Evolutionary conservation across 345 rosid species (phyloP).

Genomic region (Populus pruinosa): DNA sequence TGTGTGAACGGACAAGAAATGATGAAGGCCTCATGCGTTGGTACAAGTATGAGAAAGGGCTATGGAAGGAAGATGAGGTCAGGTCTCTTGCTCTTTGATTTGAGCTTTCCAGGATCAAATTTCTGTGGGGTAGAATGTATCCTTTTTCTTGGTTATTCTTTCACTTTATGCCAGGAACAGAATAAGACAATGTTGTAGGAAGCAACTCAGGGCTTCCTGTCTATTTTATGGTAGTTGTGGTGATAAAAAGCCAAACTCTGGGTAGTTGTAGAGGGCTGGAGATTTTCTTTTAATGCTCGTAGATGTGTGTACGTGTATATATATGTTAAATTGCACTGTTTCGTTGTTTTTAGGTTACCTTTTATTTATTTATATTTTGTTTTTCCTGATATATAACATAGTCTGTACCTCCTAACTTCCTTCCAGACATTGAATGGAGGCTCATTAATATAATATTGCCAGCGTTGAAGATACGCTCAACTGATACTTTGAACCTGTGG

Average conservation of each 20-base stretch:
- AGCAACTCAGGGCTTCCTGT: background rate
- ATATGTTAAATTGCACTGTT: background rate
- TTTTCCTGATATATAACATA: background rate
- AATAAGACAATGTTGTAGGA: background rate
- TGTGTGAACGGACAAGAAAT: conserved; percentile 64
- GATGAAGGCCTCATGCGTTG: conserved; percentile 88
- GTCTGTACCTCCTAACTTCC: background rate
- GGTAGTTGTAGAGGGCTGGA: background rate
- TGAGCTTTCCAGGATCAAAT: conserved; percentile 4
- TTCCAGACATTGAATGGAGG: background rate
- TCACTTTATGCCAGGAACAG: conserved; percentile 4
- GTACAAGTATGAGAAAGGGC: conserved; percentile 78
- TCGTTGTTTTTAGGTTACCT: background rate
- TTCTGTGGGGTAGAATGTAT: background rate
- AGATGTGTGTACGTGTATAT: background rate
- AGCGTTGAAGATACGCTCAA: background rate
- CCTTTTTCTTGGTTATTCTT: conserved; percentile 1
- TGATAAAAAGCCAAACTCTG: background rate
- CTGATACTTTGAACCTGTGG: background rate
- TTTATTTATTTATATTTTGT: background rate
- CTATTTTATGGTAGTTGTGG: background rate
- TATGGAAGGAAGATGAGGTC: conserved; percentile 75
- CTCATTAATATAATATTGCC: background rate
- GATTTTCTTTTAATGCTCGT: background rate
- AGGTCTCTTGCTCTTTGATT: conserved; percentile 51